A percentile compares a stretch with the other conserved stretches of the same genome.
Conservation (phyloP, 371 early-diverging fungal genomes). For the Apophysomyces ossiformis region DNA sequence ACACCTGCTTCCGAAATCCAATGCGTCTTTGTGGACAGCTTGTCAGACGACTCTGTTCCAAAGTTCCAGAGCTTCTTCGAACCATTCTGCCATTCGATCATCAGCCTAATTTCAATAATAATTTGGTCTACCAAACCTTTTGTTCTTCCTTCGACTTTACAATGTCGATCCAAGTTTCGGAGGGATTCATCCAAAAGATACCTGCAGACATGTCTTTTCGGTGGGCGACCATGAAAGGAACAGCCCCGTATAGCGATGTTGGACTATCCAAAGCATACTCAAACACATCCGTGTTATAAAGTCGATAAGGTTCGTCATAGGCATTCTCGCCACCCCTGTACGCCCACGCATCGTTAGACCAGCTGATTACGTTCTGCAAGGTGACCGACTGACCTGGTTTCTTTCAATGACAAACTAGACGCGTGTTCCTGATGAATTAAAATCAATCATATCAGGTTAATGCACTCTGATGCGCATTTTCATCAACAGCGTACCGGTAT, state of each 20-base stretch:
- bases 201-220: conserved; percentile 66
- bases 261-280: conserved; percentile 94
- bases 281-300: conserved; percentile 98
- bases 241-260: conserved; percentile 94
- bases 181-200: conserved; percentile 90
- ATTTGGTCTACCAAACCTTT: conserved; percentile 23
- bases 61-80: conserved; percentile 35
- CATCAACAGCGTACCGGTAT: conserved; percentile 63
- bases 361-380: neutral
- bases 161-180: conserved; percentile 98
- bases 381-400: conserved; percentile 60
- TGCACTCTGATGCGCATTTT: no score
- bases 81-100: neutral
- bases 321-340: conserved; percentile 68
- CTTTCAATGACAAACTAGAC: conserved; percentile 78
- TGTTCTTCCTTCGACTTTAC: conserved; percentile 52
- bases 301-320: conserved; percentile 93
- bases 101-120: neutral
- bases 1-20: conserved; percentile 95
- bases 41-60: conserved; percentile 18
- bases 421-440: conserved; percentile 76
- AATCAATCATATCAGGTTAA: no score
- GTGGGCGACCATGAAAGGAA: conserved; percentile 94
- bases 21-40: conserved; percentile 72
- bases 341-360: neutral